A percentile compares a stretch with the other conserved stretches of the same genome.
Conservation (phyloP, 768 basidiomycete genomes). For the Tulasnella sp. region DNA sequence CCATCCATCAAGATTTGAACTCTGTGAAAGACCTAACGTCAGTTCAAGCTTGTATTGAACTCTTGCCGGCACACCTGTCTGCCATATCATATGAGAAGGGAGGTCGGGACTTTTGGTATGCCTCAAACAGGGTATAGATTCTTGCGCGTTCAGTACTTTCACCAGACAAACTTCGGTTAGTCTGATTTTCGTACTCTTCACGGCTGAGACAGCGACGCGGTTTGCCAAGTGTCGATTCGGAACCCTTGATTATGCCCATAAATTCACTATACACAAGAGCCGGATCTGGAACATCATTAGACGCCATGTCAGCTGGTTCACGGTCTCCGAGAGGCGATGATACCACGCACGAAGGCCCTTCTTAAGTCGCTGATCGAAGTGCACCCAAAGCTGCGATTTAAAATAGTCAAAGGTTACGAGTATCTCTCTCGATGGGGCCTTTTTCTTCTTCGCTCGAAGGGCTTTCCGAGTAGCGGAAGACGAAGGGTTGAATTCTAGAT, state of each 20-base stretch:
- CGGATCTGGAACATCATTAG: neutral
- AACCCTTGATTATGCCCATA: conserved; percentile 55
- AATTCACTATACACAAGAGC: conserved; percentile 8
- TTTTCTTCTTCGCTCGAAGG: neutral
- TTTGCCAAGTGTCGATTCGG: conserved; percentile 46
- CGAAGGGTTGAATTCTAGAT: neutral
- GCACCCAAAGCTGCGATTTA: neutral
- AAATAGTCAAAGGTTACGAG: neutral
- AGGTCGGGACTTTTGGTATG: neutral
- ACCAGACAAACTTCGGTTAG: neutral
- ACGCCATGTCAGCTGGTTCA: neutral
- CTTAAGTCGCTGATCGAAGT: neutral
- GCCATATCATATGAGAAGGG: neutral
- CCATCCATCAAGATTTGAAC: neutral
- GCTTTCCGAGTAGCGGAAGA: neutral
- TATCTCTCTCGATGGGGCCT: neutral
- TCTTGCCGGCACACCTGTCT: neutral
- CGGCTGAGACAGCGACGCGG: neutral
- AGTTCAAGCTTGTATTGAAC: no score
- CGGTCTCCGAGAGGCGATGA: neutral
- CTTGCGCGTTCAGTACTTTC: neutral
- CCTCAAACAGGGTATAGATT: neutral
- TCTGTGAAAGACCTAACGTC: neutral
- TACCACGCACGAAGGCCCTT: neutral
- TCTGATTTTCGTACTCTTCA: neutral